Percentiles rank a stretch among this genome's conserved stretches.
These are phyloP conservation scores for Cryptococcus sp. DNA, from an alignment of 1,284 basidiomycete genomes.

Conservation along the genomic window DNA sequence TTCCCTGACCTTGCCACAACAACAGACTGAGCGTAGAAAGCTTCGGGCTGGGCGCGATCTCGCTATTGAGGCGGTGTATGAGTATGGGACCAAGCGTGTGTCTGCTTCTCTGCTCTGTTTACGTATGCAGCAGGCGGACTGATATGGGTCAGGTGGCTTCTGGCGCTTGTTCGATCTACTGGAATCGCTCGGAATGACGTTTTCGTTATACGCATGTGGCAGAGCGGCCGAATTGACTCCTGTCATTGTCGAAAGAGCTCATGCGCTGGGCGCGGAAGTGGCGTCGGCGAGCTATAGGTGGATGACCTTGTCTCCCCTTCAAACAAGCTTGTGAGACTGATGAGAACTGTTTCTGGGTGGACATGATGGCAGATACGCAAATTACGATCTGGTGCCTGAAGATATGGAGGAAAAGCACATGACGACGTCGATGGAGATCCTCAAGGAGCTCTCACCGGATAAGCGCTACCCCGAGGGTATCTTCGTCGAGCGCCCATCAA, in stretches of 20 bases:
- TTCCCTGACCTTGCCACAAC: no score
- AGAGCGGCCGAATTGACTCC: conserved; percentile 3
- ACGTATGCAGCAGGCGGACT: no score
- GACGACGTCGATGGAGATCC: neutral
- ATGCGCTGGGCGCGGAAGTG: neutral
- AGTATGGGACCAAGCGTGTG: conserved; percentile 4
- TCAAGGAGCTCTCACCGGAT: conserved; percentile 1
- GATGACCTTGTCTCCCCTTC: no score
- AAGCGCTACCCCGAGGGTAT: conserved; percentile 2
- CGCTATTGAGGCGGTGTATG: conserved; percentile 2
- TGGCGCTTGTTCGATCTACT: conserved; percentile 3
- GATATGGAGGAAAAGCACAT: conserved; percentile 2
- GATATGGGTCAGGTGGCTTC: neutral
- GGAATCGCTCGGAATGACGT: neutral
- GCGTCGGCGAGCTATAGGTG: conserved; percentile 1
- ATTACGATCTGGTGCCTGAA: conserved; percentile 6
- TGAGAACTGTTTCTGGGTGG: no score
- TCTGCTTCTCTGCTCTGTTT: no score
- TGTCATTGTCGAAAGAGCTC: neutral
- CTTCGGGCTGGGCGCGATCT: conserved; percentile 1
- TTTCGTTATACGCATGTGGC: conserved; percentile 3
- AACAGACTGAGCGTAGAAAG: conserved; percentile 1
- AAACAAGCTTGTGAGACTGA: no score
- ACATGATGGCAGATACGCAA: neutral
- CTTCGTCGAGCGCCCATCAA: conserved; percentile 4